Conservation (phyloP, 306 rosid species). For the Pueraria montana region DNA sequence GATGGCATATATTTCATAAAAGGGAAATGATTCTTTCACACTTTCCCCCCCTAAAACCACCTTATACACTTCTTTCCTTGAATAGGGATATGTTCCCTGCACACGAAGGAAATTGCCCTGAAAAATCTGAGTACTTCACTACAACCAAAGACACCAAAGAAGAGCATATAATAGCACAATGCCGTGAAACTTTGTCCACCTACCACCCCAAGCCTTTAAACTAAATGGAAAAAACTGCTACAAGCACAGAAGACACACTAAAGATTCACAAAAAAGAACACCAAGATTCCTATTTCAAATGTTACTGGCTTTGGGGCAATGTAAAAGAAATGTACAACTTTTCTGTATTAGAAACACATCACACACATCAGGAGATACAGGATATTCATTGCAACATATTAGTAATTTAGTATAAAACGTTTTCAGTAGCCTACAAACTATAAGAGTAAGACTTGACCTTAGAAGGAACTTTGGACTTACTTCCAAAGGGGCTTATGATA, state of each 20-base stretch:
- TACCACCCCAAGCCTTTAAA: not conserved
- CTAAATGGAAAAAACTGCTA: not conserved
- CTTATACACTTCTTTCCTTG: not conserved
- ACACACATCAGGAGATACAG: constrained; percentile 12
- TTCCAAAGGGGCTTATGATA: not conserved
- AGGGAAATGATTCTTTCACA: not conserved
- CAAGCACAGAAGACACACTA: not conserved
- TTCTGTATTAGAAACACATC: constrained; percentile 14
- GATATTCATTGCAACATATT: constrained; percentile 2
- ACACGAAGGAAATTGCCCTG: not conserved
- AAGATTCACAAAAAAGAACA: not conserved
- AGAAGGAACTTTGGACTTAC: constrained; percentile 21
- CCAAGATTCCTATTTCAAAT: not conserved
- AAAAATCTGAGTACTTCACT: not conserved
- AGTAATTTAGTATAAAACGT: not conserved
- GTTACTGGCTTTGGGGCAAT: constrained; percentile 10
- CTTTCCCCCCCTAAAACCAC: not conserved
- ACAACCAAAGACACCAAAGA: constrained; percentile 9
- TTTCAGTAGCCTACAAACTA: constrained; percentile 11
- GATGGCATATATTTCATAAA: constrained; percentile 1
- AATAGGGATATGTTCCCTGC: constrained; percentile 1
- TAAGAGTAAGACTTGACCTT: constrained; percentile 21
- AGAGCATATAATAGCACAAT: not conserved
- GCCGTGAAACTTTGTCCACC: not conserved
- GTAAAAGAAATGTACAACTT: constrained; percentile 7